Conservation (phyloP, 768 basidiomycete species). For the Pisolithus marmoratus region DNA sequence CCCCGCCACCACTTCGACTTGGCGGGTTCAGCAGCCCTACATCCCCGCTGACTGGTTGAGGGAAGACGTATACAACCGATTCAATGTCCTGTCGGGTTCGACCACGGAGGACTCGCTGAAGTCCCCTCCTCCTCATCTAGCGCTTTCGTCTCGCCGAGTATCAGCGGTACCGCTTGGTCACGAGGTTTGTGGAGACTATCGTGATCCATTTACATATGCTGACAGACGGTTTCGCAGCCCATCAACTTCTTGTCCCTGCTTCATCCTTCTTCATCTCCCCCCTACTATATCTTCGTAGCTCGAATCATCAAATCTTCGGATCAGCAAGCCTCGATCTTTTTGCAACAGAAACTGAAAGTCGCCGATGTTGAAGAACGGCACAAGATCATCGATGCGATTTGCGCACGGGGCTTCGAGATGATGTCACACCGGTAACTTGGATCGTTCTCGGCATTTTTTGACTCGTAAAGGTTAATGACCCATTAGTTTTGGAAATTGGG, state of each 20-base stretch:
- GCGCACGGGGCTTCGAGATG: slow-evolving; percentile 82
- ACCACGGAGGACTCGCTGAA: slow-evolving; percentile 25
- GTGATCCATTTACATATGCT: background rate
- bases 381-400: slow-evolving; percentile 86
- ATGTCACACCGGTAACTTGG: slow-evolving; percentile 72
- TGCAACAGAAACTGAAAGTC: slow-evolving; percentile 87
- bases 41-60: slow-evolving; percentile 40
- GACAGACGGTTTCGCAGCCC: slow-evolving; percentile 41
- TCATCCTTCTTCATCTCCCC: slow-evolving; percentile 80
- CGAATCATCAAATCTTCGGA: slow-evolving; percentile 88
- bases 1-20: slow-evolving; percentile 8
- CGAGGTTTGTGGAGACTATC: slow-evolving; percentile 42
- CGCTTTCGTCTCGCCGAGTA: slow-evolving; percentile 21
- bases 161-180: slow-evolving; percentile 29
- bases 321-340: slow-evolving; percentile 85
- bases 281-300: slow-evolving; percentile 74
- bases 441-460: slow-evolving; percentile 1
- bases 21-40: slow-evolving; percentile 24
- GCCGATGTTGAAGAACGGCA: slow-evolving; percentile 71
- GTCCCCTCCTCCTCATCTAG: slow-evolving; percentile 22
- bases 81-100: slow-evolving; percentile 19
- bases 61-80: slow-evolving; percentile 24
- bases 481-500: slow-evolving; percentile 85
- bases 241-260: slow-evolving; percentile 86
- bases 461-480: slow-evolving; percentile 3